Percentiles rank a stretch among this genome's conserved stretches.
Evolutionary conservation across 176 grass and related monocot species (phyloP).

Genomic region (Paspalum notatum): DNA sequence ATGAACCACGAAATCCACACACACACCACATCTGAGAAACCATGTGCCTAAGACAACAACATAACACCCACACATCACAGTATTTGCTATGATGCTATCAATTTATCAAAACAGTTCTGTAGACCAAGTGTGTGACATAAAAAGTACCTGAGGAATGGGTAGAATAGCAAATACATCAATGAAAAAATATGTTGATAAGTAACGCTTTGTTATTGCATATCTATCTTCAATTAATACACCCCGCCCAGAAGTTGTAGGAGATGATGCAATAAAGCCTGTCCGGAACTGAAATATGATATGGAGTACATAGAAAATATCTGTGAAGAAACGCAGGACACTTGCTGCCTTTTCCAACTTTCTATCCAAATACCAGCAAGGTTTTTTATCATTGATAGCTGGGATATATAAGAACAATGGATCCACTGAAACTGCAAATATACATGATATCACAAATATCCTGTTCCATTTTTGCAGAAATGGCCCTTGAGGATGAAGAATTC

Average conservation of each 20-base stretch:
- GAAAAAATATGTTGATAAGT: slow-evolving; percentile 80
- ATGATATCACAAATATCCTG: slow-evolving; percentile 92
- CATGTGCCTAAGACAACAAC: neutral
- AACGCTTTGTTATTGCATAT: slow-evolving; percentile 68
- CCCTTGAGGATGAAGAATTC: slow-evolving; percentile 80
- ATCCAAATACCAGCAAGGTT: slow-evolving; percentile 76
- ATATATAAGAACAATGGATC: slow-evolving; percentile 94
- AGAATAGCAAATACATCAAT: slow-evolving; percentile 85
- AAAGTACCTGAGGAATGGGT: slow-evolving; percentile 82
- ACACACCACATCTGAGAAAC: neutral
- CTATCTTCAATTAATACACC: slow-evolving; percentile 70
- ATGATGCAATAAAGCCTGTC: slow-evolving; percentile 83
- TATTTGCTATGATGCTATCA: neutral
- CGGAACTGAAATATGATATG: slow-evolving; percentile 93
- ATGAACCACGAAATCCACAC: neutral
- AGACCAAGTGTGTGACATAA: neutral
- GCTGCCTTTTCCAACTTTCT: slow-evolving; percentile 65
- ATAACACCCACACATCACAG: neutral
- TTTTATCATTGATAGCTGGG: slow-evolving; percentile 57
- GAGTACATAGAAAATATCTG: slow-evolving; percentile 89
- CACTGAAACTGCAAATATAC: slow-evolving; percentile 83
- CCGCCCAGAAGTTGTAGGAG: slow-evolving; percentile 71
- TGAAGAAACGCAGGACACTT: slow-evolving; percentile 72
- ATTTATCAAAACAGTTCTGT: neutral
- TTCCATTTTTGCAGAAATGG: slow-evolving; percentile 96